Conservation (phyloP, 2,329 filamentous ascomycete species). For the Lachnellula occidentalis region DNA sequence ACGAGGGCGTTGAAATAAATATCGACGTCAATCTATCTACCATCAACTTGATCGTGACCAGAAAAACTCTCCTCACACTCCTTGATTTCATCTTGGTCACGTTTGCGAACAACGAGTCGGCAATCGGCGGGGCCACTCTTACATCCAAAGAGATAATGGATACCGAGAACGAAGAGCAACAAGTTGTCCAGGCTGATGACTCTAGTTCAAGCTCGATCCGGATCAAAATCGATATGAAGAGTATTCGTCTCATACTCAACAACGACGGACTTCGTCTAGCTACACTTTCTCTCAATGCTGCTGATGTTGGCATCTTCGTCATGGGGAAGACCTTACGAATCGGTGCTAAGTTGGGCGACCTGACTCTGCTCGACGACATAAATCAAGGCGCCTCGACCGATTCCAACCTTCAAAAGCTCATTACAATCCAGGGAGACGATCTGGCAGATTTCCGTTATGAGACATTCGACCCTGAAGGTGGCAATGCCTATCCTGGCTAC, state of each 20-base stretch:
- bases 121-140: slow-evolving; percentile 36
- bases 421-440: slow-evolving; percentile 93
- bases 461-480: slow-evolving; percentile 73
- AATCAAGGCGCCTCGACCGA: slow-evolving; percentile 80
- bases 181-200: slow-evolving; percentile 31
- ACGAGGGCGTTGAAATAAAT: slow-evolving; percentile 91
- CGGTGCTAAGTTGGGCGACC: slow-evolving; percentile 77
- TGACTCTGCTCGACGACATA: slow-evolving; percentile 87
- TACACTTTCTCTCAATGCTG: slow-evolving; percentile 86
- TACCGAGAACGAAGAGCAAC: slow-evolving; percentile 34
- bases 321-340: slow-evolving; percentile 82
- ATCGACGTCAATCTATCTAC: slow-evolving; percentile 88
- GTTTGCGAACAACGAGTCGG: slow-evolving; percentile 60
- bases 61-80: slow-evolving; percentile 85
- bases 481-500: slow-evolving; percentile 80
- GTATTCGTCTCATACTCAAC: slow-evolving; percentile 89
- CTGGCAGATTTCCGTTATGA: slow-evolving; percentile 97
- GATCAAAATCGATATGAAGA: slow-evolving; percentile 89
- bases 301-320: slow-evolving; percentile 85
- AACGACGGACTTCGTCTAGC: slow-evolving; percentile 95
- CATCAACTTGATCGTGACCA: slow-evolving; percentile 91
- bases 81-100: slow-evolving; percentile 92
- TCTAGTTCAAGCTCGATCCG: slow-evolving; percentile 53
- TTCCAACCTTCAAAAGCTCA: slow-evolving; percentile 76
- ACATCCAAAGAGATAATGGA: slow-evolving; percentile 30